Conservation (phyloP, 176 grass and related monocot species). For the Triticum dicoccoides region DNA sequence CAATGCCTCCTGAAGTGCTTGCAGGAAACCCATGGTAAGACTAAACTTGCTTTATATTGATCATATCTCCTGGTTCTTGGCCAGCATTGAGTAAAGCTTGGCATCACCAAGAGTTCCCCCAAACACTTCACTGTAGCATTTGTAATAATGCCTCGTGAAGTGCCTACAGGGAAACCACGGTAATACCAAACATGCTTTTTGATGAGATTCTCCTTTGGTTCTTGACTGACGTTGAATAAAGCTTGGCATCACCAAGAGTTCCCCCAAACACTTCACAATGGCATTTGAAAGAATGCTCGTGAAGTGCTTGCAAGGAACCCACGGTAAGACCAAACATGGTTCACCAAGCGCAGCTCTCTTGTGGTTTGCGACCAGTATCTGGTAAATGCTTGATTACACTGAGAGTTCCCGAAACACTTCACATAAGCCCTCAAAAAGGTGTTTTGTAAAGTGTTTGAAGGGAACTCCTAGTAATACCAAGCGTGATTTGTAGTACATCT, state of each 20-base stretch:
- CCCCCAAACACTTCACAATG: background rate
- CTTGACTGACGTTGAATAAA: no score
- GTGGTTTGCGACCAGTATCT: background rate
- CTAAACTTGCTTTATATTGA: background rate
- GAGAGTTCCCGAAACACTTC: slow-evolving; percentile 74
- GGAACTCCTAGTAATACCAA: slow-evolving; percentile 32
- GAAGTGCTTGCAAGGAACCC: background rate
- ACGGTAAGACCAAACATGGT: background rate
- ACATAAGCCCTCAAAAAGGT: background rate
- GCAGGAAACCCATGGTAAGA: background rate
- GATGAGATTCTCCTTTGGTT: no score
- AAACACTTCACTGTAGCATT: background rate
- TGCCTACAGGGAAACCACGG: background rate
- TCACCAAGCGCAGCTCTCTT: background rate
- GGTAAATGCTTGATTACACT: slow-evolving; percentile 5
- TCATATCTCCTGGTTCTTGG: background rate
- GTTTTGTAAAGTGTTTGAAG: slow-evolving; percentile 36
- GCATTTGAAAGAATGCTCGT: background rate
- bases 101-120: background rate
- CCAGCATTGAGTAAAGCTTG: background rate
- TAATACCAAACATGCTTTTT: no score
- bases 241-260: no score
- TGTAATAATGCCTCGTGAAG: background rate
- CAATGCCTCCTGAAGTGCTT: no score
- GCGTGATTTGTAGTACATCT: background rate